Evolutionary conservation across 228 moss, liverwort and hornwort genomes (phyloP).

Genomic region (Sphagnum magellanicum): DNA sequence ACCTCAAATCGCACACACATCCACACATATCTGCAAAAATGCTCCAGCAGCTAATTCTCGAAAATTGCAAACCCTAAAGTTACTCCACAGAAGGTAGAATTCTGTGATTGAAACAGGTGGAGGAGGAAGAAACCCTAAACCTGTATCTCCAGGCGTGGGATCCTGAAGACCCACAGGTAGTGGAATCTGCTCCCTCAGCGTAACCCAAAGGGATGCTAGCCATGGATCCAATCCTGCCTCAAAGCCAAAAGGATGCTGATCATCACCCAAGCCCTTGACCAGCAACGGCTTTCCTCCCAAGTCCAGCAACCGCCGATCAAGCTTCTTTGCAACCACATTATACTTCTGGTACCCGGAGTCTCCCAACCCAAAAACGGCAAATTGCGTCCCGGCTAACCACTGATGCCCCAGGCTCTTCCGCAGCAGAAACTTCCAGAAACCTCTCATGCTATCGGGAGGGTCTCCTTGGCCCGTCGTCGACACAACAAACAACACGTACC

Average conservation of each 20-base stretch:
- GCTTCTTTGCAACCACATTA: slow-evolving; percentile 86
- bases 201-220: slow-evolving; percentile 68
- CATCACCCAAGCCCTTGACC: slow-evolving; percentile 83
- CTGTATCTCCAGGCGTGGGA: slow-evolving; percentile 48
- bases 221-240: slow-evolving; percentile 98
- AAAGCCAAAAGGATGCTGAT: slow-evolving; percentile 95
- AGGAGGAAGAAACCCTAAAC: slow-evolving; percentile 3
- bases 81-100: no score
- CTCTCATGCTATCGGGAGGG: slow-evolving; percentile 76
- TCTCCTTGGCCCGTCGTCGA: slow-evolving; percentile 98
- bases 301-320: slow-evolving; percentile 78
- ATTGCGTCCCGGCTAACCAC: slow-evolving; percentile 57
- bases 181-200: slow-evolving; percentile 59
- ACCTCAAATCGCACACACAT: no score
- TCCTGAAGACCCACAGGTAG: slow-evolving; percentile 57
- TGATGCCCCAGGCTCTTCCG: slow-evolving; percentile 77
- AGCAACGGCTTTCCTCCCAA: slow-evolving; percentile 63
- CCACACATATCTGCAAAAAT: no score
- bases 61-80: no score
- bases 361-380: slow-evolving; percentile 85
- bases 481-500: slow-evolving; percentile 60
- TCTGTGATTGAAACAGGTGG: no score
- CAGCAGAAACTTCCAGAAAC: slow-evolving; percentile 79
- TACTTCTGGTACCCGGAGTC: slow-evolving; percentile 97
- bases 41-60: no score